Evolutionary conservation across 2,329 filamentous ascomycete species (phyloP), one percentile per base, ranked within the genome.

Genomic region (Apiospora marii): DNA sequence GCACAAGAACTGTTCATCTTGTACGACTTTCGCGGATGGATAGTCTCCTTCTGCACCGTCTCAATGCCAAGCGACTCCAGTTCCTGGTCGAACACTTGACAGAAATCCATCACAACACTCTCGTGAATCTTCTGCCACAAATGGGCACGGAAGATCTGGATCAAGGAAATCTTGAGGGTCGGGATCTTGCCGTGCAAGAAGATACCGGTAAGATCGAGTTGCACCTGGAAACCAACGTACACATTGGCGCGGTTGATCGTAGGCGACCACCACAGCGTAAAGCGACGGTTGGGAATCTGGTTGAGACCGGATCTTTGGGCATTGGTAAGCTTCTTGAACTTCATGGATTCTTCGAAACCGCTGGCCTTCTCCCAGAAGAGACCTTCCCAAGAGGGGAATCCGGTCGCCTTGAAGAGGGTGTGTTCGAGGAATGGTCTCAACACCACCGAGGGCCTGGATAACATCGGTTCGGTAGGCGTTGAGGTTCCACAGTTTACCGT

Each of bases 1-100:
- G 97, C 96, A 79, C 96, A 98, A 72, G 96, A 98, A 79, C 95
- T 98, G 87, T 99, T 99, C 96, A 99, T 99, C 90, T 99, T 99
- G 90, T 99, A 99, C 5, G 95, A 98, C 85, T 99, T 99, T 90
- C 96, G 91, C 70, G 96, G 96, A 86, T 99, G 96, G 73, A 99
- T 99, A 0, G 96, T 98, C 85, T 99, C 96, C 84, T 99, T 99
- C 81, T 99, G 96, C 5, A 98, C 96, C 2, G 95, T 97, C 83
- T 99, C 96, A 73, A 99, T 98, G 48, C 95, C 95, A 4, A 99
- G 87, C 44, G 96, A 95, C 82, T 99, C 96, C 61, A 99, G 86
- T 81, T 99, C 96, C 80, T 98, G 96, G 77, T 99, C 96, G 78
- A 99, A 98, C 19, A 99, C 96, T 81, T 99, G 97, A 78, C 96